Evolutionary conservation across 2,329 filamentous ascomycete species (phyloP).

Genomic region (Zymoseptoria tritici): DNA sequence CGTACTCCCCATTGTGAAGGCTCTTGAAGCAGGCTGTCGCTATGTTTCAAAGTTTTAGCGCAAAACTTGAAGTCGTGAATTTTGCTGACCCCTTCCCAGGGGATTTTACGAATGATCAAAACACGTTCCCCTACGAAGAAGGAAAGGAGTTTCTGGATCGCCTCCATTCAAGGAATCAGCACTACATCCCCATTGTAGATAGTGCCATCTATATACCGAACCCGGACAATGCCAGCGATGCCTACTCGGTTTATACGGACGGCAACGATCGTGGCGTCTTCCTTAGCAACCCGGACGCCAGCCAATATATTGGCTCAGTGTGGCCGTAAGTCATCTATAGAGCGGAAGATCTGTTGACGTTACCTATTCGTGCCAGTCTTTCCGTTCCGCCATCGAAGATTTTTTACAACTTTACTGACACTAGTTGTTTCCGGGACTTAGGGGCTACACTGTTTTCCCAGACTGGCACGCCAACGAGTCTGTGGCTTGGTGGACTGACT

Average conservation of each 20-base stretch:
- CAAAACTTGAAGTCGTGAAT: background rate
- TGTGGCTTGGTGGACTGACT: conserved; percentile 52
- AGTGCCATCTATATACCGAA: conserved; percentile 65
- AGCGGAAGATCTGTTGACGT: no score
- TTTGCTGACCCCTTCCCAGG: background rate
- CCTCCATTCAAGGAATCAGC: conserved; percentile 48
- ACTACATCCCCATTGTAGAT: conserved; percentile 56
- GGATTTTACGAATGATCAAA: conserved; percentile 51
- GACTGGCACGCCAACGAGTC: conserved; percentile 55
- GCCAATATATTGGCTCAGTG: conserved; percentile 46
- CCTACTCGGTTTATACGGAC: conserved; percentile 40
- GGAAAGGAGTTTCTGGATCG: conserved; percentile 46
- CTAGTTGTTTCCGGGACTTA: background rate
- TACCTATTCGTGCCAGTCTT: no score
- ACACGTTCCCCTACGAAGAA: conserved; percentile 44
- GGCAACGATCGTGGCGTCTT: conserved; percentile 30
- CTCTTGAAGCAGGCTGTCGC: background rate
- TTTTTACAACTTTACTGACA: no score
- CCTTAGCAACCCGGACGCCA: conserved; percentile 30
- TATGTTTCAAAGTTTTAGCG: background rate
- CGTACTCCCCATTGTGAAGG: background rate
- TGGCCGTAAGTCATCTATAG: conserved; percentile 12
- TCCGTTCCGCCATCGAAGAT: no score
- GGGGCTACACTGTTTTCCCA: conserved; percentile 50
- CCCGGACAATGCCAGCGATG: conserved; percentile 59